Evolutionary conservation across 148 eudicot genomes (phyloP), one percentile per base, ranked within the genome.

Genomic region (Oxyria digyna): DNA sequence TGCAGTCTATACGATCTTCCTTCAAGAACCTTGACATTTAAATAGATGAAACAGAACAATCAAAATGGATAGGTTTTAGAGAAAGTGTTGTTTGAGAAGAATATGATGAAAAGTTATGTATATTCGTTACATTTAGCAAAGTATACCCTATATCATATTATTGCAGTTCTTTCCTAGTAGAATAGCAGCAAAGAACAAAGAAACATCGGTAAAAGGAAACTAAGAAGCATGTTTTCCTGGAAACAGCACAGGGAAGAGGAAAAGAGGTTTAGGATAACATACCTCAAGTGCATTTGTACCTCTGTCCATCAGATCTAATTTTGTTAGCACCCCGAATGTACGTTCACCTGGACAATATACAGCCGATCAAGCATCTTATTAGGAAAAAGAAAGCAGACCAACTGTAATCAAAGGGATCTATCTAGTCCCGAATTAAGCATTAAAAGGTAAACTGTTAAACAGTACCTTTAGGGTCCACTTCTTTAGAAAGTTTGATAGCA

Each of bases 281-380:
- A 94, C 99, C 71, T 94, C 99, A 67, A 90, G 74, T 35, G 99
- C 99, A 81, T 94, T 88, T 23, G 99, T 94, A 75, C 99, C 99
- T 84, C 85, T 94, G 74, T 94, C 99, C 99, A 94, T 94, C 78
- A 94, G 81, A 81, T 94, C 99, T 67, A 94, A 74, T 76, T 94
- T 94, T 42, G 98, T 93, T 72, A 93, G 70, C 73, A 93, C 98
- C 50, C 96, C 98, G 74, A 93, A 93, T 68, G 98, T 89, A 32
- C 97, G 82, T 50, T 90, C 97, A 71, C 99, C 99, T 91, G 84
- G 68, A 73, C 43, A 50, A 75, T 43, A 23, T 3, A 49, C 29
- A 71, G 52, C 31, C 33, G n/a, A n/a, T n/a, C 10, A 41, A 67
- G 66, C 65, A 31, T 31, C 21, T 57, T 55, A 17, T 4, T 70